Base-by-base conservation (phyloP, 257 asterid species). In the Marsdenia floribunda region DNA sequence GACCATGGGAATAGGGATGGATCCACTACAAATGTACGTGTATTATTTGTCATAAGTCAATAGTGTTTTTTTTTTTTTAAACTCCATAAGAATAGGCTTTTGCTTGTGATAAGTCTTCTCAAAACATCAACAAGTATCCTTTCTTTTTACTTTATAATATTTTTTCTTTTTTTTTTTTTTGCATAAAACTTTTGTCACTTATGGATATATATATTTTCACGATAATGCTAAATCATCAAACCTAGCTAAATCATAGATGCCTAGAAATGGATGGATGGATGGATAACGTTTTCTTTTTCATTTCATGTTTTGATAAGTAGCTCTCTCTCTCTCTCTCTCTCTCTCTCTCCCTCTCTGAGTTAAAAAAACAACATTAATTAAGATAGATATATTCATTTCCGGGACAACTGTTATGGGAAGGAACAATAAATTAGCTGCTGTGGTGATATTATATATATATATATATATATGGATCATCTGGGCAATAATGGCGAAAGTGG, bases 401-500 rank as follows among this genome's bases (percentile, higher is more conserved):
- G 16, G 52, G 12, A 38, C 11, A 15, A 38, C 13, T 37, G 49
- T 16, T 21, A 59, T 60, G 38, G 18, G 66, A 24, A 11, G 26
- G 26, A 5, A 2, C 29, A 66, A 21, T 44, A 44, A 44, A 44
- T 44, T 7, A 4, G n/a, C 33, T 19, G 52, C 16, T 22, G 9
- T 59, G 76, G 21, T 38, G 67, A 55, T 46, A 67, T 67, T 60
- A 71, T 77, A 53, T 64, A 53, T 5, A 42, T 42, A 42, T 40
- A 40, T 40, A 4, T 40, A 0, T 68, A 63, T 76, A 42, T 61
- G 68, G 49, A 65, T 64, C 63, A 72, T 75, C 74, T 63, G 79
- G 75, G 68, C 74, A 83, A 78, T 78, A 73, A 83, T 78, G 79
- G 71, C 11, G 73, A 70, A 50, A 80, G 68, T 64, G 82, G 78